Evolutionary conservation across 2,329 filamentous ascomycete genomes (phyloP).

Genomic region (Macrophomina pseudophaseolina): DNA sequence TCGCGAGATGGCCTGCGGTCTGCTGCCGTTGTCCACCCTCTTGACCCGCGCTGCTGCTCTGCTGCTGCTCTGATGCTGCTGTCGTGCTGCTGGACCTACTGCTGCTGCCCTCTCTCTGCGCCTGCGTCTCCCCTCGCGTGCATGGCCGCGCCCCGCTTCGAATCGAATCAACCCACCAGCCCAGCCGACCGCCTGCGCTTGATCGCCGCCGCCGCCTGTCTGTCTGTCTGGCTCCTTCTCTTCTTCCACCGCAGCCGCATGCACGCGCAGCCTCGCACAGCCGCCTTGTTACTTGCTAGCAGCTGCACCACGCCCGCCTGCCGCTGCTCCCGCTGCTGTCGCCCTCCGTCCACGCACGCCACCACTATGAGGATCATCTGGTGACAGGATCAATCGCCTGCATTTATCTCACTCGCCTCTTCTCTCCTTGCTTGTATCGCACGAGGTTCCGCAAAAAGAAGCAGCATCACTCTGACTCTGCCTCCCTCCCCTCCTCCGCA

Average conservation of each 20-base stretch:
- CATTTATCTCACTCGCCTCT: slow-evolving; percentile 5
- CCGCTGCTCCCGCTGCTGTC: neutral
- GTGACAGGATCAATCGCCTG: slow-evolving; percentile 22
- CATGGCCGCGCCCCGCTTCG: neutral
- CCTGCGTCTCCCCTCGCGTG: neutral
- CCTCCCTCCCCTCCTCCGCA: neutral
- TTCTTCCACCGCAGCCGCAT: slow-evolving; percentile 16
- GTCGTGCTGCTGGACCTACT: neutral
- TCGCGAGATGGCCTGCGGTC: neutral
- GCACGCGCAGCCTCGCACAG: slow-evolving; percentile 7
- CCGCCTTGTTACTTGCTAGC: neutral
- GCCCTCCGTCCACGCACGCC: neutral
- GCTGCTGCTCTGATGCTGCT: neutral
- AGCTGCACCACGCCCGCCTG: neutral
- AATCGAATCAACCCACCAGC: neutral
- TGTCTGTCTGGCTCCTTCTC: neutral
- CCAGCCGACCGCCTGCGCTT: neutral
- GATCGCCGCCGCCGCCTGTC: neutral
- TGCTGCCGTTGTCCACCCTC: neutral
- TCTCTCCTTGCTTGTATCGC: slow-evolving; percentile 14
- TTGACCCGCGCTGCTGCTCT: neutral
- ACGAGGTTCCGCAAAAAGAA: neutral
- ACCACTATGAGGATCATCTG: slow-evolving; percentile 12
- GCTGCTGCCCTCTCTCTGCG: neutral
- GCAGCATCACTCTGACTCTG: neutral